phyloP scores from a whole-genome alignment of 805 yeast genomes.

The Metschnikowia gruessii region DNA sequence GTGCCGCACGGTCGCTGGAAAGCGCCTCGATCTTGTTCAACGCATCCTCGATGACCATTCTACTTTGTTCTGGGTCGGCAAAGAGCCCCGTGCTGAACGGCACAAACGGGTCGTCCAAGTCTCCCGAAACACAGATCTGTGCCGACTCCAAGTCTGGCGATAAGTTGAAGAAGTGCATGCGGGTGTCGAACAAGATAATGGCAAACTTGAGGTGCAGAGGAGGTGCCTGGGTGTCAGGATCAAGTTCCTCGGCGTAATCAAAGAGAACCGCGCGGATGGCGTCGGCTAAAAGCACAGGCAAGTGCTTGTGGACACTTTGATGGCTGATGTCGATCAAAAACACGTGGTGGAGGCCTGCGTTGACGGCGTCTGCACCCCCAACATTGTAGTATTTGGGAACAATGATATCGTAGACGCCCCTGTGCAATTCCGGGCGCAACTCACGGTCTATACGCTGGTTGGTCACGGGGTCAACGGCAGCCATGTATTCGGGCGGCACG shows the following conservation, averaged over 20 bases:
- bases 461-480: conserved; percentile 54
- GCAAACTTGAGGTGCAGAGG: conserved; percentile 39
- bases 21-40: conserved; percentile 56
- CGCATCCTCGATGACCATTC: conserved; percentile 61
- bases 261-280: conserved; percentile 61
- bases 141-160: conserved; percentile 54
- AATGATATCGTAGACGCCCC: conserved; percentile 80
- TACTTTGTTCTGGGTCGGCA: conserved; percentile 70
- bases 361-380: conserved; percentile 32
- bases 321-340: conserved; percentile 69
- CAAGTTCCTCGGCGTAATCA: conserved; percentile 23
- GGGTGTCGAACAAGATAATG: conserved; percentile 72
- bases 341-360: conserved; percentile 57
- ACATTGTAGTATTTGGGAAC: conserved; percentile 74
- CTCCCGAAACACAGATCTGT: conserved; percentile 59
- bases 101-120: conserved; percentile 74
- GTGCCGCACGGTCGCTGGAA: conserved; percentile 35
- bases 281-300: conserved; percentile 63
- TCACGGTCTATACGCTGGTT: conserved; percentile 63
- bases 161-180: conserved; percentile 70
- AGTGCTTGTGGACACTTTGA: conserved; percentile 54
- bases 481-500: conserved; percentile 63
- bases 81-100: conserved; percentile 78
- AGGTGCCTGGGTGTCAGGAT: conserved; percentile 14
- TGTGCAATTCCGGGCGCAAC: conserved; percentile 69